Conservation (phyloP, 768 basidiomycete species). For the Mycena galopus region DNA sequence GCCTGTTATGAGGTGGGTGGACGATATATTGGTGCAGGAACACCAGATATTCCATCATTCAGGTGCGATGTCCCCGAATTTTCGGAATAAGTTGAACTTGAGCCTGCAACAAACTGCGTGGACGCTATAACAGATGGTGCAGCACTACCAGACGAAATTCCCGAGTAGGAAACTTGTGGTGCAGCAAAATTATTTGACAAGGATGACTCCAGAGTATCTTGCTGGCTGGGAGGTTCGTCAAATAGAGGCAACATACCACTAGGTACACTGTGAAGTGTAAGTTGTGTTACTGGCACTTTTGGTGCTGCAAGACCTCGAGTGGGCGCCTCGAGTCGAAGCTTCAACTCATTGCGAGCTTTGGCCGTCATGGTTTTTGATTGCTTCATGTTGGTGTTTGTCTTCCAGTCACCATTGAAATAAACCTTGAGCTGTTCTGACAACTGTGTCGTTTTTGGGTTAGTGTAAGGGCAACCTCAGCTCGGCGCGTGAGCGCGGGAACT, state of each 20-base stretch:
- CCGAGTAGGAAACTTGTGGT: neutral
- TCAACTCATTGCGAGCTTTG: neutral
- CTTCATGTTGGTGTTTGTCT: neutral
- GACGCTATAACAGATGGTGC: neutral
- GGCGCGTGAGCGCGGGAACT: no score
- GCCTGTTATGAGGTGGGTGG: no score
- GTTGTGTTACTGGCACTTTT: neutral
- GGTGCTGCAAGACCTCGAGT: neutral
- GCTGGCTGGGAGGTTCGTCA: neutral
- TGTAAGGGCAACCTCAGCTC: no score
- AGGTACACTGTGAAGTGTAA: neutral
- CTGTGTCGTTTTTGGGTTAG: no score
- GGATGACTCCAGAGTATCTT: neutral
- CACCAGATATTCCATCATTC: neutral
- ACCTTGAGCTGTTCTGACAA: constrained; percentile 18
- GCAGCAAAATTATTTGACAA: neutral
- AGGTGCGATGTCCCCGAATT: neutral
- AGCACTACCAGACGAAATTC: neutral
- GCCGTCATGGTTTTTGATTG: neutral
- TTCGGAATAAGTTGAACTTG: neutral
- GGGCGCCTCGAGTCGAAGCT: neutral
- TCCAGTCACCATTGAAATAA: constrained; percentile 1
- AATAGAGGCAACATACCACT: neutral
- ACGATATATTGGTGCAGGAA: no score
- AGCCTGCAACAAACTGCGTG: neutral